These are phyloP conservation scores for Euphorbia tirucalli DNA, from an alignment of 345 rosid genomes.

Conservation along the genomic window DNA sequence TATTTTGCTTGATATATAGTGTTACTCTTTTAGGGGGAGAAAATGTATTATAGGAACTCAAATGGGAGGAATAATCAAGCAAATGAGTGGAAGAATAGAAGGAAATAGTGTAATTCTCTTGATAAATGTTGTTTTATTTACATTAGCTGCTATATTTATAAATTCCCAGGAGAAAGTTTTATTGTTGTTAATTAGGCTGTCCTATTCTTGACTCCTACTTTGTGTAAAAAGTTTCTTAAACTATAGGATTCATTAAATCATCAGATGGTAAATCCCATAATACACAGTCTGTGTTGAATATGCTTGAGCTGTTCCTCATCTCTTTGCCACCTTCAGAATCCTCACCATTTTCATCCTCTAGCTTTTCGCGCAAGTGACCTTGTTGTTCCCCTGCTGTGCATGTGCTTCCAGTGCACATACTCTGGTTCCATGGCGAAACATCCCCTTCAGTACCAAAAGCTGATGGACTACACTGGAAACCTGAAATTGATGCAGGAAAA, in stretches of 20 bases:
- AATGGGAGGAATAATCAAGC: constrained; percentile 2
- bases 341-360: constrained; percentile 46
- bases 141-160: constrained; percentile 16
- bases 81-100: constrained; percentile 12
- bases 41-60: constrained; percentile 20
- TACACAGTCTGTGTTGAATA: constrained; percentile 68
- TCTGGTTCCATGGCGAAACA: constrained; percentile 60
- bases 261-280: constrained; percentile 84
- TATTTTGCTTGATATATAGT: constrained; percentile 76
- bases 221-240: constrained; percentile 21
- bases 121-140: constrained; percentile 28
- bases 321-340: constrained; percentile 52
- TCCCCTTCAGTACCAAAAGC: constrained; percentile 48
- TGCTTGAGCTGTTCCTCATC: constrained; percentile 40
- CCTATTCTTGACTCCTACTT: constrained; percentile 3
- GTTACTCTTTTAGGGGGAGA: constrained; percentile 11
- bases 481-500: constrained; percentile 32
- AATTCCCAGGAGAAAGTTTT: constrained; percentile 20
- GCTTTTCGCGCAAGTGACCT: constrained; percentile 32
- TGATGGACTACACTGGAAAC: constrained; percentile 45
- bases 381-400: constrained; percentile 45
- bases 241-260: constrained; percentile 64
- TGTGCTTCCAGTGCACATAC: constrained; percentile 52
- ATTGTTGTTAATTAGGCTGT: constrained; percentile 10
- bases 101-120: constrained; percentile 5